Evolutionary conservation across 371 early-diverging fungal species (phyloP), one percentile per base, ranked within the genome.

Genomic region (Neoconidiobolus thromboides): DNA sequence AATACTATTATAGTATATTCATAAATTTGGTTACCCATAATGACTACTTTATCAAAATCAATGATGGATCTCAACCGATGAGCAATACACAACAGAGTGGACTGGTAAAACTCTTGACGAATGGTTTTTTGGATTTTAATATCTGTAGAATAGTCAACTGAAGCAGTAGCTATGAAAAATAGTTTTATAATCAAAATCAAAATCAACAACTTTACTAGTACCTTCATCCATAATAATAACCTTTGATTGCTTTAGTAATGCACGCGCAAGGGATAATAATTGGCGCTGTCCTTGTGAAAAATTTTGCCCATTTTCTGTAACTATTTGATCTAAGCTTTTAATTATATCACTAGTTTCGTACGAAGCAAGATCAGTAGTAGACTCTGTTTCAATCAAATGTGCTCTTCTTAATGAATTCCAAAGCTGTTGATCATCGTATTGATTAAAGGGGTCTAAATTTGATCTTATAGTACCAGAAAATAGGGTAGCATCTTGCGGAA

Each of bases 221-320:
- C 26, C 55, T 38, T 48, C 44, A 64, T 86, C 88, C 72, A 87
- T 73, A 53, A 90, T 73, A 41, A 87, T 80, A 49, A 82, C 72
- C 62, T 76, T 68, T 41, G 80, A 73, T 49, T 73, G 71, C 26
- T 76, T 69, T 6, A 90, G 70, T 46, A 90, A 66, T 3, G 89
- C 87, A 40, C 91, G 80, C 2, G 86, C 85, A 26, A 92, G 67
- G 3, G 84, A 76, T 46, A 93, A 74, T 61, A 90, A 66, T 67
- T 92, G 93, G 37, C 82, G 72, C 65, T 92, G 84, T 15, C 93
- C 93, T 43, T 86, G 78, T 15, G 81, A 80, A 61, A 86, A 75
- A 65, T 80, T 85, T 38, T 72, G 73, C 15, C 91, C 91, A 56
- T 76, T 77, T 60, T 82, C 82, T 39, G 67, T 74, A 60, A 83